Conservation (phyloP, 345 rosid genomes). For the Salix udensis region DNA sequence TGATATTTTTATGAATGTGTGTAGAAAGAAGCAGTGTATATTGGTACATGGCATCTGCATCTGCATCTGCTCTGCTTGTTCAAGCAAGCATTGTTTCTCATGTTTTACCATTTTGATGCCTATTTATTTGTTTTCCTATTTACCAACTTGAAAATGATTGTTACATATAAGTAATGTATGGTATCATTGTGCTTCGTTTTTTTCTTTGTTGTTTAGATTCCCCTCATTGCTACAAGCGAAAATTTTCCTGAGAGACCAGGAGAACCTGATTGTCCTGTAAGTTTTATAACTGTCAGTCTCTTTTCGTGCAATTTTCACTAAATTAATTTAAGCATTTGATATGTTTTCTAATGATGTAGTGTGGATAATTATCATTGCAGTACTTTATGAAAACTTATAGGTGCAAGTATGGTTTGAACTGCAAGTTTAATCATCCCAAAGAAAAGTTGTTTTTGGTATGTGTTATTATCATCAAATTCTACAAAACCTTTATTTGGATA, state of each 20-base stretch:
- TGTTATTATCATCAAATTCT: background rate
- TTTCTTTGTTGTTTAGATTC: constrained; percentile 53
- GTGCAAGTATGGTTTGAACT: constrained; percentile 82
- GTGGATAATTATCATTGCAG: constrained; percentile 40
- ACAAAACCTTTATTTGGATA: background rate
- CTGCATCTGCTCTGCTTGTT: background rate
- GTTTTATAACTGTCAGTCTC: constrained; percentile 19
- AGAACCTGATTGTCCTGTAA: constrained; percentile 94
- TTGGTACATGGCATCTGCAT: background rate
- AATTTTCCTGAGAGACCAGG: constrained; percentile 79
- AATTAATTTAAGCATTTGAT: constrained; percentile 14
- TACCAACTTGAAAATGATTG: background rate
- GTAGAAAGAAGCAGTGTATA: background rate
- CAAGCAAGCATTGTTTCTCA: background rate
- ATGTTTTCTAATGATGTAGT: constrained; percentile 10
- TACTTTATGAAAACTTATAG: constrained; percentile 84
- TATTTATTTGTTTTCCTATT: background rate
- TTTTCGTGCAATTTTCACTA: constrained; percentile 8
- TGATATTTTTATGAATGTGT: background rate
- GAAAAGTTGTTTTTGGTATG: constrained; percentile 48
- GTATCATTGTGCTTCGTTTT: background rate
- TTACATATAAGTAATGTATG: background rate
- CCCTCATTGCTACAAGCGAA: constrained; percentile 42
- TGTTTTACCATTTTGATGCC: background rate
- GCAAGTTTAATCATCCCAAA: constrained; percentile 95